phyloP scores from a whole-genome alignment of 2,329 filamentous ascomycete species.

The Hymenoscyphus fructigenus region DNA sequence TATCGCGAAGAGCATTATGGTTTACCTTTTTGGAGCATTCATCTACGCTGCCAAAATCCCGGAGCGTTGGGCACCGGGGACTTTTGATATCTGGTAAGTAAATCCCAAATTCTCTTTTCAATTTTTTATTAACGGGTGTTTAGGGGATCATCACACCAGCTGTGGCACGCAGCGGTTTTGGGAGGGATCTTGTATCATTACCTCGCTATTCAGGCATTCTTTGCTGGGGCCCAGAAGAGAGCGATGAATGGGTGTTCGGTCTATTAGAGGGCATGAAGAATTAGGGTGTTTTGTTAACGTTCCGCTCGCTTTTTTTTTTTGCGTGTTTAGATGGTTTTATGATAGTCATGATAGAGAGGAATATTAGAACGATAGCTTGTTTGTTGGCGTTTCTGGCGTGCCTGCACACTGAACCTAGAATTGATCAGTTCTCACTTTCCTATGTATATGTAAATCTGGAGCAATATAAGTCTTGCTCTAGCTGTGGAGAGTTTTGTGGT shows the following conservation, averaged over 20 bases:
- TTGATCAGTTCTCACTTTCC: background rate
- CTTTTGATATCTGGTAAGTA: conserved; percentile 95
- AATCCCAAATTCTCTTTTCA: conserved; percentile 34
- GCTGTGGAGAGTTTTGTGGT: too few species aligned
- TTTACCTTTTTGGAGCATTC: conserved; percentile 81
- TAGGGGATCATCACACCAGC: conserved; percentile 62
- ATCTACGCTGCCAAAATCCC: conserved; percentile 92
- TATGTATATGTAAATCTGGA: too few species aligned
- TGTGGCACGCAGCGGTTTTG: conserved; percentile 94
- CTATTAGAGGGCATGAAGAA: conserved; percentile 12
- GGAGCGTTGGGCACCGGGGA: conserved; percentile 87
- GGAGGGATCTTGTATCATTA: conserved; percentile 98
- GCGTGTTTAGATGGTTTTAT: background rate
- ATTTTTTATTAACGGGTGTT: background rate
- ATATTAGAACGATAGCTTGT: background rate
- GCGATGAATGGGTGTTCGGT: conserved; percentile 44
- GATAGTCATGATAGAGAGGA: background rate
- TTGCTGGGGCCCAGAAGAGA: conserved; percentile 71
- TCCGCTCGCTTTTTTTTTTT: background rate
- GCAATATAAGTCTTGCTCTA: too few species aligned
- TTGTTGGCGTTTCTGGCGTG: background rate
- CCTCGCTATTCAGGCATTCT: conserved; percentile 92
- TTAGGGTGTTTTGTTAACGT: background rate
- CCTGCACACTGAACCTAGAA: background rate
- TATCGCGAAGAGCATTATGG: conserved; percentile 78